Evolutionary conservation across 371 early-diverging fungal genomes (phyloP), one percentile per base, ranked within the genome.

Genomic region (Rhizopus stolonifer): DNA sequence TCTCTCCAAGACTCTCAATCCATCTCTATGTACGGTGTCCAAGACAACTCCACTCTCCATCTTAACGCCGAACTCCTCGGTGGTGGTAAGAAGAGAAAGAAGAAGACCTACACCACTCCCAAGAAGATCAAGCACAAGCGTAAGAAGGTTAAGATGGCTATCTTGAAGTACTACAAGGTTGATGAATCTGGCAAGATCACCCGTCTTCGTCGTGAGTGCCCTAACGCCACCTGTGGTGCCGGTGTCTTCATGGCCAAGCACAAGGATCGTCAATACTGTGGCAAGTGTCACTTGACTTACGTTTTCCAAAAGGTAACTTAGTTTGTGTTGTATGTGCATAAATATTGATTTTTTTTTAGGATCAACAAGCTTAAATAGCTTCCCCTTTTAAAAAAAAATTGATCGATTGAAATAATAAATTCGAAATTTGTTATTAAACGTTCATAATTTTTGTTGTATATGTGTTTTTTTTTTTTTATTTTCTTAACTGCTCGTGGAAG

Each of bases 91-190:
- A 95, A 95, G 91, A 84, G 91, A 64, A 97, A 95, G 90, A 96
- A 96, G 93, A 96, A 97, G 93, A 89, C 86, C 66, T 96, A 98
- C 90, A 98, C 96, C 69, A 98, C 98, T 64, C 98, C 98, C 83
- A 96, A 98, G 94, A 96, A 96, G 91, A 93, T 94, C 81, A 91
- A 94, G 85, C 96, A 98, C 92, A 95, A 95, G 93, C 84, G 89
- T 78, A 94, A 91, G 86, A 96, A 96, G 88, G 95, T 95, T 81
- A 96, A 95, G 84, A 79, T 95, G 75, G 90, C 97, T 52, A 87
- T 98, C 70, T 87, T 96, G 80, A 92, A 96, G 87, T 92, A 86
- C 91, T 96, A 97, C 92, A 90, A 95, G 90, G 95, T 97, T 67
- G 96, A 95, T 65, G 92, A 90, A 67, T 84, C 89, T 74, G 93